Evolutionary conservation across 495 filamentous ascomycete species (phyloP), one percentile per base, ranked within the genome.

Genomic region (Opeltia flavorubescens): DNA sequence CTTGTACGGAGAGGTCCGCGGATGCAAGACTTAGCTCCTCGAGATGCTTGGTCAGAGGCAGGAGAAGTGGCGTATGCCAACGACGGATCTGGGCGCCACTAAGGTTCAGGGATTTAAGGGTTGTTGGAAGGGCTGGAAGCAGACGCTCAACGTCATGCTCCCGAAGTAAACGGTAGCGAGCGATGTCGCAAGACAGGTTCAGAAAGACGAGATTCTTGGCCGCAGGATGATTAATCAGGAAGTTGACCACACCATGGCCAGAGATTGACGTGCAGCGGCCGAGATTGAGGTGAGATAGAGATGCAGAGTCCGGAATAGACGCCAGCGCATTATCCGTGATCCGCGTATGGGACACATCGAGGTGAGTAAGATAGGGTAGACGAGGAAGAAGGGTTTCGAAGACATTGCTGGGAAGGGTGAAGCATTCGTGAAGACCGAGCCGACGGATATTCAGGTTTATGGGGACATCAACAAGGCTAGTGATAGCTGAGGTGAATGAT

Each of bases 401-500:
- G 29, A 82, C 70, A 1, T 72, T 58, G n/a, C 80, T 60, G 3
- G 78, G 72, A 9, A 94, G 69, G 28, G 80, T 81, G 45, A 79
- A 78, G 64, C 86, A 91, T 63, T 86, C 86, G 60, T 94, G 86
- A 9, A 94, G 60, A 41, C 83, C 83, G 20, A 94, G 59, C 12
- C 85, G 77, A 49, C 71, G 74, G 52, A 91, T 64, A 40, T 62
- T 66, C 24, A 77, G 69, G 50, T 87, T 59, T 9, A 50, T 62
- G 13, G 77, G 69, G 17, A 72, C 53, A 12, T 60, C 55, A 27
- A 61, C 59, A 11, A 69, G 59, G 13, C 60, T 59, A 18, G 56
- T 64, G 55, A 74, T 42, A 21, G 66, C 66, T 34, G 69, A 66
- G 23, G 65, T 60, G 55, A 80, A 75, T n/a, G 80, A 63, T 35